Conservation (phyloP, 2,329 filamentous ascomycete genomes). For the Emergomyces africanus region DNA sequence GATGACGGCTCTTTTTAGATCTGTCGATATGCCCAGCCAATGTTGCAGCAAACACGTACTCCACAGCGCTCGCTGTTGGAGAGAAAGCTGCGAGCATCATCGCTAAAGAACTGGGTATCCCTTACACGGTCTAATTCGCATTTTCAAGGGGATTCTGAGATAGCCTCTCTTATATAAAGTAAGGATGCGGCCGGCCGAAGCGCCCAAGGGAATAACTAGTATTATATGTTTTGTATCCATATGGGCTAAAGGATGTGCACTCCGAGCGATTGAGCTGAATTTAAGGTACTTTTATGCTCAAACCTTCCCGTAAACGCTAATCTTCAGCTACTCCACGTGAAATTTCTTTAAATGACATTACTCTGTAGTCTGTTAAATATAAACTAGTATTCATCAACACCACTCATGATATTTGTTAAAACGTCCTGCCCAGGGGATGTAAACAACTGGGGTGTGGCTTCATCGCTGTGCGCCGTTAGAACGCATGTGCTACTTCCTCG, state of each 20-base stretch:
- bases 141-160: background rate
- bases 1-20: conserved; percentile 9
- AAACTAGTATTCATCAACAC: no score
- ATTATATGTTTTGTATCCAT: no score
- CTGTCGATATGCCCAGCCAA: conserved; percentile 21
- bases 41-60: conserved; percentile 33
- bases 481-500: no score
- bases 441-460: no score
- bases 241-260: no score
- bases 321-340: background rate
- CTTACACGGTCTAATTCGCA: conserved; percentile 3
- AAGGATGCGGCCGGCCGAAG: background rate
- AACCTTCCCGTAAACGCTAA: background rate
- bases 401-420: no score
- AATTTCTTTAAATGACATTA: no score
- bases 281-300: no score
- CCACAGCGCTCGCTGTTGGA: conserved; percentile 35
- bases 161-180: background rate
- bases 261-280: no score
- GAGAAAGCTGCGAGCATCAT: conserved; percentile 29
- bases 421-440: no score
- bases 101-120: conserved; percentile 17
- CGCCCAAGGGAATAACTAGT: background rate
- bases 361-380: no score
- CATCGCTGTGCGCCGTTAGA: no score